Conservation (phyloP, 2,329 filamentous ascomycete genomes). For the Immersiporthe knoxdaviesiana region DNA sequence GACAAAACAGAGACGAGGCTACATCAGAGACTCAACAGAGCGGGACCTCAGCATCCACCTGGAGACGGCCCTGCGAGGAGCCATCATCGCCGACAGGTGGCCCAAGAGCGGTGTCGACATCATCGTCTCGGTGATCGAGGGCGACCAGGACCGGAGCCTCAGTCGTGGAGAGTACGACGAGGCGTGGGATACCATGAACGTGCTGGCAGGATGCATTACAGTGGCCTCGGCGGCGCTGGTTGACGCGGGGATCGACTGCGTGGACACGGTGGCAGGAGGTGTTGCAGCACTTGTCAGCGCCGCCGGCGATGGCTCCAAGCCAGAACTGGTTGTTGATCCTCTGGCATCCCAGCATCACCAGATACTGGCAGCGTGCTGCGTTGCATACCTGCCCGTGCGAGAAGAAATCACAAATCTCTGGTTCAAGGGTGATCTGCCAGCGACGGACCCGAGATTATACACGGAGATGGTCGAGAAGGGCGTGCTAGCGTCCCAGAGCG, state of each 20-base stretch:
- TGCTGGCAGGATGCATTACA: constrained; percentile 88
- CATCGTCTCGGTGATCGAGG: constrained; percentile 89
- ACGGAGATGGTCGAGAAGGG: constrained; percentile 47
- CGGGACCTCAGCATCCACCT: constrained; percentile 89
- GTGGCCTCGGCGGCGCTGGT: constrained; percentile 90
- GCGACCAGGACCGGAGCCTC: constrained; percentile 74
- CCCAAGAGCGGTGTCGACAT: constrained; percentile 99
- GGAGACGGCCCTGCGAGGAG: constrained; percentile 85
- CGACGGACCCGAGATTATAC: constrained; percentile 46
- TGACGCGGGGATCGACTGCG: constrained; percentile 94
- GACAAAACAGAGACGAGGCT: constrained; percentile 78
- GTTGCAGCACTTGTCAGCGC: constrained; percentile 76
- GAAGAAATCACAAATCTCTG: constrained; percentile 95
- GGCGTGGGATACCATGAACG: constrained; percentile 88
- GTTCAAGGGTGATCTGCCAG: constrained; percentile 74
- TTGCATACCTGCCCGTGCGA: constrained; percentile 82
- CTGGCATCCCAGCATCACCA: constrained; percentile 78
- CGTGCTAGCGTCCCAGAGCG: constrained; percentile 46
- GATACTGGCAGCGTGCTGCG: constrained; percentile 81
- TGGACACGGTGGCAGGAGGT: constrained; percentile 86
- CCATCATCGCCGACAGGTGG: constrained; percentile 91
- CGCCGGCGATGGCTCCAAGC: constrained; percentile 36
- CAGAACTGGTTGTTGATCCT: constrained; percentile 74
- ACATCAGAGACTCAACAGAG: constrained; percentile 83
- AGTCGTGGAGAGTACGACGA: constrained; percentile 56